Evolutionary conservation across 176 grass and related monocot genomes (phyloP).

Genomic region (Neostapfia colusana): DNA sequence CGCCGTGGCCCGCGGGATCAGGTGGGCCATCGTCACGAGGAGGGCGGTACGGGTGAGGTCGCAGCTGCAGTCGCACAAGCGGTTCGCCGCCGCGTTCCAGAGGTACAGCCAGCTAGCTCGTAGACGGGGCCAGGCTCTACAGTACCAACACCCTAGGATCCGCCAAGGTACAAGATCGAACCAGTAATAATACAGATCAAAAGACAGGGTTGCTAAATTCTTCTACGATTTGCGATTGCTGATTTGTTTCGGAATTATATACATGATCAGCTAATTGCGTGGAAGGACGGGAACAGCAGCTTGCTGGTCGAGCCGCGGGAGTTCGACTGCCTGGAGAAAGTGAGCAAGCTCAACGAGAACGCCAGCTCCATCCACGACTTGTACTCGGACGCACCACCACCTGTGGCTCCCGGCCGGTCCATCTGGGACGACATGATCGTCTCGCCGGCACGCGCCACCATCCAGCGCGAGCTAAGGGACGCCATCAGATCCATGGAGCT

Average conservation of each 20-base stretch:
- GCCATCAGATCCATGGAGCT: constrained; percentile 46
- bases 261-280: constrained; percentile 53
- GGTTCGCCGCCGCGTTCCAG: constrained; percentile 68
- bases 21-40: constrained; percentile 77
- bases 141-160: constrained; percentile 69
- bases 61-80: constrained; percentile 91
- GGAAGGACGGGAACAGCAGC: constrained; percentile 66
- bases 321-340: constrained; percentile 67
- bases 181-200: background rate
- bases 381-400: constrained; percentile 47
- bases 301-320: constrained; percentile 64
- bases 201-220: background rate
- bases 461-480: constrained; percentile 60
- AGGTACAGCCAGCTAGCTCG: constrained; percentile 81
- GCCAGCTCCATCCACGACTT: constrained; percentile 68
- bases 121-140: constrained; percentile 81
- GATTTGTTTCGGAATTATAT: background rate
- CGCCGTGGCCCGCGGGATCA: constrained; percentile 80
- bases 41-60: constrained; percentile 81
- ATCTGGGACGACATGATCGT: constrained; percentile 75
- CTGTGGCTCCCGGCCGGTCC: constrained; percentile 44
- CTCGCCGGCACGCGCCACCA: constrained; percentile 25
- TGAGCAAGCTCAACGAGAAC: constrained; percentile 61
- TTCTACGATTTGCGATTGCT: background rate
- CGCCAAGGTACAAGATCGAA: constrained; percentile 47